Conservation (phyloP, 2,329 filamentous ascomycete species). For the Arachnopeziza araneosa region DNA sequence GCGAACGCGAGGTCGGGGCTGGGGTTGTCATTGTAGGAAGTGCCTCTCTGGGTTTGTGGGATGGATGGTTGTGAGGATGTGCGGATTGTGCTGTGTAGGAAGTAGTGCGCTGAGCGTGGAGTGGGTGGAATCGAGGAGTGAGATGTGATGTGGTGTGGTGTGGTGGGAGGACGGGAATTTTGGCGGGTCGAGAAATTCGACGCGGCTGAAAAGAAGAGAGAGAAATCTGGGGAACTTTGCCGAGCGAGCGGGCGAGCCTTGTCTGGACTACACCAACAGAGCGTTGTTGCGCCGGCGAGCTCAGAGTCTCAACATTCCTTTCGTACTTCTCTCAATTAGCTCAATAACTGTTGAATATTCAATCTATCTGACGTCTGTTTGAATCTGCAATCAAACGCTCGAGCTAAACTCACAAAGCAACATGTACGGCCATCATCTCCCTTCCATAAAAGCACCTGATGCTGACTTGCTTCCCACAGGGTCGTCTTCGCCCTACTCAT, state of each 20-base stretch:
- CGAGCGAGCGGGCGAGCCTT: conserved; percentile 6
- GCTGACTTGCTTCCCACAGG: conserved; percentile 47
- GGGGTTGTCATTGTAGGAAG: conserved; percentile 23
- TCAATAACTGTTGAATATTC: no score
- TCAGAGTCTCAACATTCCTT: neutral
- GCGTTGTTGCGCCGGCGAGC: neutral
- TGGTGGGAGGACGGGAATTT: no score
- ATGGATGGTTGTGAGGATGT: no score
- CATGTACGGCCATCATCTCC: no score
- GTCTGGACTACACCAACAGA: neutral
- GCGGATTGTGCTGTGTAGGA: neutral
- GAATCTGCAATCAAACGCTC: no score
- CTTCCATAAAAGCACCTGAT: neutral
- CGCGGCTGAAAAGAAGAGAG: neutral
- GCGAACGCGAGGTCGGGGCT: conserved; percentile 52
- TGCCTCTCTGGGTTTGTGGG: no score
- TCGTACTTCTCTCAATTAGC: no score
- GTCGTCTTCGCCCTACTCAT: conserved; percentile 92
- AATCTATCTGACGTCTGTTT: no score
- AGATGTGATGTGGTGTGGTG: no score
- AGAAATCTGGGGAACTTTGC: conserved; percentile 19
- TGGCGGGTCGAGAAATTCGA: conserved; percentile 9
- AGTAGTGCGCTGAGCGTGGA: neutral
- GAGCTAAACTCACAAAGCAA: no score
- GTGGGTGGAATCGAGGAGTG: neutral